These are phyloP conservation scores for Euphorbia schlechtendalii DNA, from an alignment of 441 rosid species.

Conservation along the genomic window DNA sequence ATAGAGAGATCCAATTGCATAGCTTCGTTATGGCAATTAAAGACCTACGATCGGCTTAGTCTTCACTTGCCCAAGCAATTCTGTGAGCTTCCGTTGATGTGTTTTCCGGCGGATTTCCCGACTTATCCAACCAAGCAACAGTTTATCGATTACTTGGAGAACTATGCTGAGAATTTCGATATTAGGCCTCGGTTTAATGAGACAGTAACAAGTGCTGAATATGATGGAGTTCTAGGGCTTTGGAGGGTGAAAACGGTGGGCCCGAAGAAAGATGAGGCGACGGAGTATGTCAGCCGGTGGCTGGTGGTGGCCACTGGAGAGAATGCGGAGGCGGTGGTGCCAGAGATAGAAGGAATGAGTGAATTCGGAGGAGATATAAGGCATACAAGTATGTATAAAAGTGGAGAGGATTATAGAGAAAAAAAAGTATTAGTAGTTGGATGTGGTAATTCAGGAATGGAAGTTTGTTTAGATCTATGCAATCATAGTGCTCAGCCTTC, in stretches of 20 bases:
- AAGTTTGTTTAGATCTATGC: conserved; percentile 84
- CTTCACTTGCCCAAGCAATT: conserved; percentile 85
- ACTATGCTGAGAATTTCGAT: conserved; percentile 37
- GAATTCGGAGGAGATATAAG: conserved; percentile 47
- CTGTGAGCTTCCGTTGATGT: conserved; percentile 67
- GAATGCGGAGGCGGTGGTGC: conserved; percentile 74
- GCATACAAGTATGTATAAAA: conserved; percentile 63
- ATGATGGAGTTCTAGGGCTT: conserved; percentile 33
- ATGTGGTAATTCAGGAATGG: conserved; percentile 94
- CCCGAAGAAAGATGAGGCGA: conserved; percentile 24
- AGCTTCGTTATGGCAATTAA: conserved; percentile 72
- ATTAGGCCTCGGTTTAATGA: conserved; percentile 46
- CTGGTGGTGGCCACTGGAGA: conserved; percentile 81
- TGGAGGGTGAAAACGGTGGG: conserved; percentile 61
- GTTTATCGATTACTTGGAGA: conserved; percentile 48
- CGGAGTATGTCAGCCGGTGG: conserved; percentile 55
- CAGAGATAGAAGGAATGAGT: conserved; percentile 49
- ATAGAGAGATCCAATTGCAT: conserved; percentile 62
- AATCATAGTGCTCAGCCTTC: conserved; percentile 56
- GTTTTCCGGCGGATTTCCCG: conserved; percentile 58
- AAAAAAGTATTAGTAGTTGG: conserved; percentile 76
- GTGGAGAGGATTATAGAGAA: conserved; percentile 45
- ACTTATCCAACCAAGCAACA: conserved; percentile 72
- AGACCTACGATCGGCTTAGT: conserved; percentile 81
- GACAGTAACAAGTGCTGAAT: conserved; percentile 52